These are phyloP conservation scores for Pythium volutum DNA, from an alignment of 352 stramenopile species.

Conservation along the genomic window DNA sequence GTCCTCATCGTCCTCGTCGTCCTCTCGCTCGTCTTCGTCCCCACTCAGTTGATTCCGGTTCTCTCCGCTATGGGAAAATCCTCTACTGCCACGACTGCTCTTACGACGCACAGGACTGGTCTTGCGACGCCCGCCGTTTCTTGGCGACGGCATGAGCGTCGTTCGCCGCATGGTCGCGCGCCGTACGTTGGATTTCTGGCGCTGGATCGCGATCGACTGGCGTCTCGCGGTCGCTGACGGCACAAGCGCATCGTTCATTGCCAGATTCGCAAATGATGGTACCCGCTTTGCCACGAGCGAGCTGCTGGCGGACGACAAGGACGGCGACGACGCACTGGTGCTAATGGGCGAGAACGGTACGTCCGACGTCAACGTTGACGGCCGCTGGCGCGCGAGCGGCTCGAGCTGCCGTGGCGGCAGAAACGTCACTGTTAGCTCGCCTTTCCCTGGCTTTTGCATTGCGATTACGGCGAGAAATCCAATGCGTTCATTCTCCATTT, in stretches of 20 bases:
- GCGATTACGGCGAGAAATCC: neutral
- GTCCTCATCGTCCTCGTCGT: neutral
- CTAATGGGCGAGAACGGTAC: slow-evolving; percentile 13
- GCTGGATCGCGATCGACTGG: slow-evolving; percentile 15
- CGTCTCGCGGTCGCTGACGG: neutral
- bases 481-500: neutral
- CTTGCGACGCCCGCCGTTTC: neutral
- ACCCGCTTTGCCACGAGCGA: neutral
- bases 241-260: neutral
- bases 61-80: neutral
- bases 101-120: slow-evolving; percentile 1
- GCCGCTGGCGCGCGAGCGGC: slow-evolving; percentile 12
- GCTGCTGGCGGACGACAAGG: neutral
- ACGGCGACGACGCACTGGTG: slow-evolving; percentile 3
- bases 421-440: neutral
- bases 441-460: neutral
- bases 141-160: neutral
- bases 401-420: slow-evolving; percentile 26
- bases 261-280: neutral
- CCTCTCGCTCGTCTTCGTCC: neutral
- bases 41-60: slow-evolving; percentile 6
- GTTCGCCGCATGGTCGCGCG: slow-evolving; percentile 3
- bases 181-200: slow-evolving; percentile 2
- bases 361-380: neutral
- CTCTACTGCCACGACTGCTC: neutral